Evolutionary conservation across 257 asterid genomes (phyloP).

Genomic region (Prunella vulgaris): DNA sequence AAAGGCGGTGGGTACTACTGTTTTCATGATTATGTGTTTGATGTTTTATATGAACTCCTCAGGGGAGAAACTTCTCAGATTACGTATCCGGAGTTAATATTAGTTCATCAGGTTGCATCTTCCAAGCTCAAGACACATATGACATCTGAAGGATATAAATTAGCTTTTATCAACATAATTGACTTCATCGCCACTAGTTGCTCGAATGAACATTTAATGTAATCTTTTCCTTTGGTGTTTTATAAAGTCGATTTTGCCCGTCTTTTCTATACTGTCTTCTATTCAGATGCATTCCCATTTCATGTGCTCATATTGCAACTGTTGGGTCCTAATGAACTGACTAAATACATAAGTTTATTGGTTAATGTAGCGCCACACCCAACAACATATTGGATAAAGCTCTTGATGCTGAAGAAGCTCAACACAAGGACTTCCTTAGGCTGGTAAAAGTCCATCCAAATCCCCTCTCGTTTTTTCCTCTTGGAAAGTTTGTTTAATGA

Average conservation of each 20-base stretch:
- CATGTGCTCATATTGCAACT: no score
- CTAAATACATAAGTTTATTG: no score
- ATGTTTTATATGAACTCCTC: conserved; percentile 3
- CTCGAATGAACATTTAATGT: no score
- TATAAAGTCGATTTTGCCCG: background rate
- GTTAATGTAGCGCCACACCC: conserved; percentile 57
- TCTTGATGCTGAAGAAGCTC: conserved; percentile 87
- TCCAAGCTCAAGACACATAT: background rate
- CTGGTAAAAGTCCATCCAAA: conserved; percentile 42
- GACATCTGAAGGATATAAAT: background rate
- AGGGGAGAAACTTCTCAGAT: conserved; percentile 70
- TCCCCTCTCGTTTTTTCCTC: background rate
- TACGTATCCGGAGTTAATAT: conserved; percentile 21
- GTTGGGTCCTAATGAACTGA: no score
- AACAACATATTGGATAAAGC: conserved; percentile 81
- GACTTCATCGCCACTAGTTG: background rate
- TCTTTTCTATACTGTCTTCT: no score
- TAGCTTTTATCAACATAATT: no score
- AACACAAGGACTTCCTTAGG: conserved; percentile 75
- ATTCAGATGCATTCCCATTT: no score
- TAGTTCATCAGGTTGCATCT: no score
- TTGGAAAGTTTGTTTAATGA: no score
- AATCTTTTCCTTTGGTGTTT: background rate
- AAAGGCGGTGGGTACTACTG: no score
- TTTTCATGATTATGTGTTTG: background rate